These are phyloP conservation scores for Suhomyces vadensis DNA, from an alignment of 805 yeast genomes.

Conservation along the genomic window DNA sequence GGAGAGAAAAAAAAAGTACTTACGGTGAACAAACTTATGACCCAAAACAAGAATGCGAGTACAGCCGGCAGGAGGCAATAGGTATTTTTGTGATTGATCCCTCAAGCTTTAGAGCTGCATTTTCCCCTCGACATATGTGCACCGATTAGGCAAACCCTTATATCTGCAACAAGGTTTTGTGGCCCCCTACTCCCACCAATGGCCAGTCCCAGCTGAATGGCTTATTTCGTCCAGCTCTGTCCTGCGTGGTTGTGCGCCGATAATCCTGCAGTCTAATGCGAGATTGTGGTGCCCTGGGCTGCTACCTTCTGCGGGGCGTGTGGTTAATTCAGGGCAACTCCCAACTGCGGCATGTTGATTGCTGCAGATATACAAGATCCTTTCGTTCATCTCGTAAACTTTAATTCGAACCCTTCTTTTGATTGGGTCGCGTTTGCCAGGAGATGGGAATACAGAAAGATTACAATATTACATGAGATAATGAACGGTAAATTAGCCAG, in stretches of 20 bases:
- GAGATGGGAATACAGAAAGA: too few species aligned
- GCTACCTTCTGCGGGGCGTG: not conserved
- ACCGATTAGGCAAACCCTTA: too few species aligned
- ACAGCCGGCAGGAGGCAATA: not conserved
- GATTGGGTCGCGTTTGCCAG: too few species aligned
- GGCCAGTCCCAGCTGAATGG: not conserved
- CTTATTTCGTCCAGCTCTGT: not conserved
- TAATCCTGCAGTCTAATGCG: not conserved
- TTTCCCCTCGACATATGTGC: not conserved
- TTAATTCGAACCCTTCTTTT: too few species aligned
- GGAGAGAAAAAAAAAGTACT: not conserved
- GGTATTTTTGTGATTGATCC: not conserved
- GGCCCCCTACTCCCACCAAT: not conserved
- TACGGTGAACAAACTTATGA: not conserved
- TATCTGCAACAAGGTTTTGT: not conserved
- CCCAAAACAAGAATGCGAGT: not conserved
- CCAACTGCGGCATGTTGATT: not conserved
- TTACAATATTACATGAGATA: too few species aligned
- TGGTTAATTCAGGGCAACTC: not conserved
- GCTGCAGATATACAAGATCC: constrained; percentile 2
- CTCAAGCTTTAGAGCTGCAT: not conserved
- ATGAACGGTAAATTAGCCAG: too few species aligned
- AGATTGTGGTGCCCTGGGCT: not conserved
- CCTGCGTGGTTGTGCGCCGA: not conserved
- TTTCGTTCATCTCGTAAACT: not conserved